Base-by-base conservation (phyloP, 345 rosid species). In the Acer negundo region DNA sequence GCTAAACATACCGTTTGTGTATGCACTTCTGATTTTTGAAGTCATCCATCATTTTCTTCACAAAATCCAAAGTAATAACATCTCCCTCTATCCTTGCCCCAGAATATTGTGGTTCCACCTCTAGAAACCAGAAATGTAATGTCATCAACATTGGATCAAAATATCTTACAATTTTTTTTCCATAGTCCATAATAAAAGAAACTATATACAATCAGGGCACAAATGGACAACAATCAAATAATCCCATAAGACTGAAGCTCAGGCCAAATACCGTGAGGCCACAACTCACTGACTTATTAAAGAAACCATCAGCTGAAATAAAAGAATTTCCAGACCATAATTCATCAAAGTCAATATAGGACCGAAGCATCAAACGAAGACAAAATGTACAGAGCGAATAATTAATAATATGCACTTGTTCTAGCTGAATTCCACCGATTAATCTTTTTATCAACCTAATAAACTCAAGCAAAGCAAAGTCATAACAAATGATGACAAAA, bases 51-150 rank as follows among this genome's bases (percentile, higher is more conserved):
- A 96, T 92, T 80, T 87, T 90, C 84, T 88, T 91, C 77, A 96
- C 94, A 89, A 96, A 96, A 80, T 94, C 97, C 85, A 91, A 85
- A 24, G 99, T 87, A 44, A 96, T 86, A 78, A 82, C 88, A 71
- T 94, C 98, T 20, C 97, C 98, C 81, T 89, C 97, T 47, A 96
- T 92, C 84, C 91, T 90, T 69, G 99, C 98, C 78, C 99, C 99
- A 22, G 91, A 79, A 72, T 94, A 96, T 55, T 92, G 97, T 49
- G 98, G 95, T 91, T 96, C 99, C 86, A 96, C 98, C 86, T 94
- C 99, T 96, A 80, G 49, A 87, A 79, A 77, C 74, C 67, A 80
- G 69, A 80, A 77, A 72, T 28, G 47, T 63, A 79, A 35, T 63
- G 61, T 69, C 23, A 75, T 83, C 73, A 82, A 76, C 23, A 31